phyloP scores from a whole-genome alignment of 371 early-diverging fungal species.

The Apophysomyces elegans region DNA sequence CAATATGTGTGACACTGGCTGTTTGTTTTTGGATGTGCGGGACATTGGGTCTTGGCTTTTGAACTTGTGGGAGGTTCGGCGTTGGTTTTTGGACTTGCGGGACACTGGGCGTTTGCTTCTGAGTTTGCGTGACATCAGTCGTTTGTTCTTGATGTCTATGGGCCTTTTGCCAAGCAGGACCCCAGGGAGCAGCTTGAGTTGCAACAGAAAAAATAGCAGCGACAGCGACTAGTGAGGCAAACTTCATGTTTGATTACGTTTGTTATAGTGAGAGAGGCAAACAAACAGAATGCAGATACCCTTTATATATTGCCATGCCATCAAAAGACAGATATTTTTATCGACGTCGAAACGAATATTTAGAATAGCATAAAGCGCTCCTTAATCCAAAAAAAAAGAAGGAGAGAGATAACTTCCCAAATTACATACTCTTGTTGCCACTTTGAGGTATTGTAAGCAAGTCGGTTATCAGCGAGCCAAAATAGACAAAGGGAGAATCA shows the following conservation, averaged over 20 bases:
- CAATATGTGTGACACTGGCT: neutral
- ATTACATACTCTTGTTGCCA: conserved; percentile 5
- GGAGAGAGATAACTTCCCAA: conserved; percentile 2
- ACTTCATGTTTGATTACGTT: conserved; percentile 32
- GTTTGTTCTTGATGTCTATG: neutral
- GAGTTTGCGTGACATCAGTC: too few relatives aligned
- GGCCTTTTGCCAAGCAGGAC: conserved; percentile 5
- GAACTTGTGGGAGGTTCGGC: too few relatives aligned
- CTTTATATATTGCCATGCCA: neutral
- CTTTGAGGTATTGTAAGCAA: conserved; percentile 1
- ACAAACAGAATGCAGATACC: neutral
- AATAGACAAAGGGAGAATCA: neutral
- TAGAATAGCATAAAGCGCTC: conserved; percentile 4
- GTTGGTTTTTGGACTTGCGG: too few relatives aligned
- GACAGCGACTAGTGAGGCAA: conserved; percentile 27
- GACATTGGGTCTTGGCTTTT: too few relatives aligned
- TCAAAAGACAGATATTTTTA: neutral
- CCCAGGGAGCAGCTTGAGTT: conserved; percentile 27
- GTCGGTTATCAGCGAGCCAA: conserved; percentile 8
- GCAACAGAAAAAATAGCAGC: conserved; percentile 25
- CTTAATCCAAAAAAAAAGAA: neutral
- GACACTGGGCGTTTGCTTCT: too few relatives aligned
- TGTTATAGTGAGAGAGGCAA: conserved; percentile 11
- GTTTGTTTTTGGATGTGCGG: neutral
- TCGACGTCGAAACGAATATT: neutral